These are phyloP conservation scores for Pseudogymnoascus sp. DNA, from an alignment of 2,329 filamentous ascomycete genomes.

Conservation along the genomic window DNA sequence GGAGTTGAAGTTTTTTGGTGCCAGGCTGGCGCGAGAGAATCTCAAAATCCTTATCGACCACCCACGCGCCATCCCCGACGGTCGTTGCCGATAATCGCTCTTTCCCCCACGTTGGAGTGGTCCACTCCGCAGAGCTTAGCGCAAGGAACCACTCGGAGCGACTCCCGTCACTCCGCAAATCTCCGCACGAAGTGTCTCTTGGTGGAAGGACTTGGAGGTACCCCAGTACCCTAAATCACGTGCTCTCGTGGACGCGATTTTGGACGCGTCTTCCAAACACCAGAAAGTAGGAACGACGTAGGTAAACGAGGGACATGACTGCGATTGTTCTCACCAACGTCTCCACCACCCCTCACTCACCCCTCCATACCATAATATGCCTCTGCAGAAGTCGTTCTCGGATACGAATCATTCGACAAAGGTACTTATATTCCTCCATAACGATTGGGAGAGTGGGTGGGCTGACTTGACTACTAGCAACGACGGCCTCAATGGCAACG, in stretches of 20 bases:
- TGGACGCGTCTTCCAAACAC: slow-evolving; percentile 9
- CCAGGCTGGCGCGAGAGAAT: not conserved
- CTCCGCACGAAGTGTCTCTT: not conserved
- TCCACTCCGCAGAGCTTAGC: not conserved
- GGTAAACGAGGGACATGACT: not conserved
- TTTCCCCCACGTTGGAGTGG: not conserved
- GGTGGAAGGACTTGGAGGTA: not conserved
- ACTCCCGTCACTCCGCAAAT: not conserved
- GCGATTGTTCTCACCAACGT: not conserved
- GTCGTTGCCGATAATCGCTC: slow-evolving; percentile 5
- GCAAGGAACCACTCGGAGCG: not conserved
- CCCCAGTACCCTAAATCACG: slow-evolving; percentile 5
- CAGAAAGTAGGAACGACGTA: not conserved
- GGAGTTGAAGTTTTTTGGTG: not conserved
- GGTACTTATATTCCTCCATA: slow-evolving; percentile 10
- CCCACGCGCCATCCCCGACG: not conserved
- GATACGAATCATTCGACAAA: slow-evolving; percentile 28
- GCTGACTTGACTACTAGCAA: slow-evolving; percentile 14
- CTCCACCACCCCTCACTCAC: not conserved
- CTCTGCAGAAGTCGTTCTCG: slow-evolving; percentile 31
- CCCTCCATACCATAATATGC: slow-evolving; percentile 20
- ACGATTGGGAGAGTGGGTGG: not conserved
- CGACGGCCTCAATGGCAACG: slow-evolving; percentile 22
- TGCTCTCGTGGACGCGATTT: slow-evolving; percentile 9
- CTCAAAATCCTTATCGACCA: slow-evolving; percentile 3